Evolutionary conservation across 2,329 filamentous ascomycete species (phyloP).

Genomic region (Xylaria sp.): DNA sequence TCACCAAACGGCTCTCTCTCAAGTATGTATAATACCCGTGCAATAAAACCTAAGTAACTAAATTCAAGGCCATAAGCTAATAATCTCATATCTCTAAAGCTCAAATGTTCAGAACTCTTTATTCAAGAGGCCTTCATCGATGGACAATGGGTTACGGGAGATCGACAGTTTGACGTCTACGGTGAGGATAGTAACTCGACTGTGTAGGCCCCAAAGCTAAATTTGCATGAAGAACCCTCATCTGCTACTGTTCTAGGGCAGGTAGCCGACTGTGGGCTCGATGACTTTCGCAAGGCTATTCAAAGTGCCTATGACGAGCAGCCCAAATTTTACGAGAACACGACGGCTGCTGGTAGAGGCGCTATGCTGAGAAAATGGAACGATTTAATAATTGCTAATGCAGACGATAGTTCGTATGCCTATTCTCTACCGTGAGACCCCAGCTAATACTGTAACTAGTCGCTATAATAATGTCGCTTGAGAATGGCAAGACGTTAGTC

Average conservation of each 20-base stretch:
- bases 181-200: not conserved
- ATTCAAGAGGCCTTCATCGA: slow-evolving; percentile 1
- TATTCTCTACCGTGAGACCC: not conserved
- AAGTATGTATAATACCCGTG: not conserved
- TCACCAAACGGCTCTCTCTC: slow-evolving; percentile 9
- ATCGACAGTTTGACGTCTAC: not conserved
- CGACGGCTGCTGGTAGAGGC: not conserved
- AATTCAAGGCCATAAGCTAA: not conserved
- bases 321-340: slow-evolving; percentile 1
- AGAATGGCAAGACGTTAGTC: slow-evolving; percentile 74
- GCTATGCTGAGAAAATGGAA: slow-evolving; percentile 18
- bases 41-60: not conserved
- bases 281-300: slow-evolving; percentile 3
- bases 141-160: not conserved
- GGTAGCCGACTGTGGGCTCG: slow-evolving; percentile 7
- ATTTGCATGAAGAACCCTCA: not conserved
- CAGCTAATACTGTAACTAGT: slow-evolving; percentile 48
- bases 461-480: slow-evolving; percentile 68
- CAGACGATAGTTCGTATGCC: slow-evolving; percentile 12
- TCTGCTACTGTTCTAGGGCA: slow-evolving; percentile 1
- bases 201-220: not conserved
- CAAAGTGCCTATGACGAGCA: slow-evolving; percentile 1
- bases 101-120: not conserved
- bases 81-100: not conserved
- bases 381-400: slow-evolving; percentile 15